Evolutionary conservation across 352 stramenopile genomes (phyloP).

Genomic region (Phytopythium kandeliae): DNA sequence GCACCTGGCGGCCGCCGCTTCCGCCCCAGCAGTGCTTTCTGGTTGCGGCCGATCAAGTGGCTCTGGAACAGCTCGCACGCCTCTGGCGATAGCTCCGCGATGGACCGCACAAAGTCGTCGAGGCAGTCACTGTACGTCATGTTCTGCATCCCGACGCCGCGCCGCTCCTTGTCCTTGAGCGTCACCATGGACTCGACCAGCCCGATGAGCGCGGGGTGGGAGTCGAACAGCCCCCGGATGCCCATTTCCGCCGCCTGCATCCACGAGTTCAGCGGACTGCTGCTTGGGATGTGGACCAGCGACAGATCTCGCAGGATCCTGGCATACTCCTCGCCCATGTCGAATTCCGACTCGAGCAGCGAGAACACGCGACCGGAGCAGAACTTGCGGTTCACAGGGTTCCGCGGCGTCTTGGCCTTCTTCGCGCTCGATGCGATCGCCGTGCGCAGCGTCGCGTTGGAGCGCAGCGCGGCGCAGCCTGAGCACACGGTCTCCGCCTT

Average conservation of each 20-base stretch:
- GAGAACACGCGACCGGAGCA: slow-evolving; percentile 44
- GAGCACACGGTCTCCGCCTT: slow-evolving; percentile 38
- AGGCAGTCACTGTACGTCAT: slow-evolving; percentile 68
- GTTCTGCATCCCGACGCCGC: slow-evolving; percentile 74
- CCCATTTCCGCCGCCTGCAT: slow-evolving; percentile 67
- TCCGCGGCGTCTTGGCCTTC: slow-evolving; percentile 24
- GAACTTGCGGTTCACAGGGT: slow-evolving; percentile 58
- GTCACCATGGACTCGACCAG: slow-evolving; percentile 64
- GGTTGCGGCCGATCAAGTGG: slow-evolving; percentile 59
- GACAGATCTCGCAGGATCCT: slow-evolving; percentile 49
- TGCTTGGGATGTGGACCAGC: slow-evolving; percentile 35
- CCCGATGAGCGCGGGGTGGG: slow-evolving; percentile 54
- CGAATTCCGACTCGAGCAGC: slow-evolving; percentile 45
- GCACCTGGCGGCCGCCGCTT: slow-evolving; percentile 22
- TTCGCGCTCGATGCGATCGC: slow-evolving; percentile 32
- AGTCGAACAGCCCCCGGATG: slow-evolving; percentile 51
- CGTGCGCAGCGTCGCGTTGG: slow-evolving; percentile 45
- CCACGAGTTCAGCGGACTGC: slow-evolving; percentile 44
- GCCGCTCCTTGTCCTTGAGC: slow-evolving; percentile 73
- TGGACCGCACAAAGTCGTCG: slow-evolving; percentile 58
- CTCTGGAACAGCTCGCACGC: slow-evolving; percentile 71
- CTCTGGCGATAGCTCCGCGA: slow-evolving; percentile 48
- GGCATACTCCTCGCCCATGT: slow-evolving; percentile 48
- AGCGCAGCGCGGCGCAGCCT: slow-evolving; percentile 38
- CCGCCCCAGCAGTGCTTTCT: slow-evolving; percentile 27